phyloP scores from a whole-genome alignment of 2,329 filamentous ascomycete genomes.

The Penicillium sp. region DNA sequence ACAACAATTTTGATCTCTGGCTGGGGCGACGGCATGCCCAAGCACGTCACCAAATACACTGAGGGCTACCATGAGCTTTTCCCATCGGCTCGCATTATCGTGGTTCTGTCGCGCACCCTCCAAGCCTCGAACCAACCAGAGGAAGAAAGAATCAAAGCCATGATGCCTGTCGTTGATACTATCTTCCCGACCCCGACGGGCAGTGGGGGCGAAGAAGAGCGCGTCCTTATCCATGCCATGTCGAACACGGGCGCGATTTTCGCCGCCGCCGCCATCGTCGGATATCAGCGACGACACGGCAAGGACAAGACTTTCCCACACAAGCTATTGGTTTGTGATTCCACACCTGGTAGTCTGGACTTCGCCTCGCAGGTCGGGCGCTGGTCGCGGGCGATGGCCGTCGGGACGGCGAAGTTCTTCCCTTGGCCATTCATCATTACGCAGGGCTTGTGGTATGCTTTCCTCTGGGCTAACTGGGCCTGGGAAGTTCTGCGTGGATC shows the following conservation, averaged over 20 bases:
- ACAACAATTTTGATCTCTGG: constrained; percentile 51
- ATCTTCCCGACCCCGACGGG: constrained; percentile 26
- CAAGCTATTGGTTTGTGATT: constrained; percentile 53
- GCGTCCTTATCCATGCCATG: constrained; percentile 56
- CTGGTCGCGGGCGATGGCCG: constrained; percentile 57
- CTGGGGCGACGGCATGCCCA: constrained; percentile 59
- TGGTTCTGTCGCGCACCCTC: constrained; percentile 54
- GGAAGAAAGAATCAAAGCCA: constrained; percentile 45
- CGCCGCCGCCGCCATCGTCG: constrained; percentile 52
- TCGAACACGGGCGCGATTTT: constrained; percentile 62
- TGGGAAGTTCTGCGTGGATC: constrained; percentile 14
- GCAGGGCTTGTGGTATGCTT: constrained; percentile 49
- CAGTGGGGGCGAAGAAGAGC: constrained; percentile 17
- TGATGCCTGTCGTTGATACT: constrained; percentile 46
- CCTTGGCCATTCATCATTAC: constrained; percentile 52
- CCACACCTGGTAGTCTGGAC: constrained; percentile 54
- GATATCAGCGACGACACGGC: constrained; percentile 42
- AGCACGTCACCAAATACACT: constrained; percentile 59
- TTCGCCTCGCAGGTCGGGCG: constrained; percentile 39
- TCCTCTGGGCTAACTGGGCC: constrained; percentile 43
- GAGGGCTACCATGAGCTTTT: constrained; percentile 55
- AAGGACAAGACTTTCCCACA: constrained; percentile 46
- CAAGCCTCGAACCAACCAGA: constrained; percentile 50
- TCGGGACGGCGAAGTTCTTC: constrained; percentile 47
- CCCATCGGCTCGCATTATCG: constrained; percentile 53